Evolutionary conservation across 2,329 filamentous ascomycete species (phyloP).

Genomic region (Ascochyta fabae): DNA sequence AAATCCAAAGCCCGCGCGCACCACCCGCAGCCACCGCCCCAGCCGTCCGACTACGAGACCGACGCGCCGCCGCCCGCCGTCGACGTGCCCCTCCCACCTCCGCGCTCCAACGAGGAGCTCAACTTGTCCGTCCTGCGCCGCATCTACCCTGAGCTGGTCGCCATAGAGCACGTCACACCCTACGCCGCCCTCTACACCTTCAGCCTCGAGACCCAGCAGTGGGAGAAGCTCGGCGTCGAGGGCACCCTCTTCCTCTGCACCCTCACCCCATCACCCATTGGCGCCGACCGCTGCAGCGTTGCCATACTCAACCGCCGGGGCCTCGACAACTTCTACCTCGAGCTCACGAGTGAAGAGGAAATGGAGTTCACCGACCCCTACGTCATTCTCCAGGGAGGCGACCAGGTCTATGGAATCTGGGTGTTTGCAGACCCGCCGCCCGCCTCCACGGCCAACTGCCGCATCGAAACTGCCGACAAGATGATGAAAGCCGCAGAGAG

Average conservation of each 20-base stretch:
- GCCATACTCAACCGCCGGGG: constrained; percentile 57
- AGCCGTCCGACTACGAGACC: constrained; percentile 62
- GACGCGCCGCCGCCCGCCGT: constrained; percentile 51
- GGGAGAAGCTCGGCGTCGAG: constrained; percentile 87
- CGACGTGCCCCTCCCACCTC: constrained; percentile 52
- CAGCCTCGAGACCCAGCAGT: constrained; percentile 66
- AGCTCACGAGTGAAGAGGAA: constrained; percentile 51
- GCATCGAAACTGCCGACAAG: constrained; percentile 59
- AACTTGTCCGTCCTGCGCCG: constrained; percentile 85
- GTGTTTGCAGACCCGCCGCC: constrained; percentile 67
- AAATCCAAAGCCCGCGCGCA: constrained; percentile 41
- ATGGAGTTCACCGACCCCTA: constrained; percentile 62
- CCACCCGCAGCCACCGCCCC: constrained; percentile 46
- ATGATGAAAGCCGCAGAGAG: constrained; percentile 63
- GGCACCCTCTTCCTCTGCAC: constrained; percentile 89
- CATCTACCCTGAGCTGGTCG: constrained; percentile 75
- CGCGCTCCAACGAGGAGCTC: constrained; percentile 80
- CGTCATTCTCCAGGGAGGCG: constrained; percentile 60
- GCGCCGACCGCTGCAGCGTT: constrained; percentile 51
- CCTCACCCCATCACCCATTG: constrained; percentile 50
- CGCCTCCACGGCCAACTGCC: constrained; percentile 60
- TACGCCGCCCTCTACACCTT: constrained; percentile 89
- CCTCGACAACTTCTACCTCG: constrained; percentile 56
- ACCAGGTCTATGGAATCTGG: constrained; percentile 66
- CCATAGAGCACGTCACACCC: constrained; percentile 79